Conservation (phyloP, 1,284 basidiomycete genomes). For the Marasmius oreades region DNA sequence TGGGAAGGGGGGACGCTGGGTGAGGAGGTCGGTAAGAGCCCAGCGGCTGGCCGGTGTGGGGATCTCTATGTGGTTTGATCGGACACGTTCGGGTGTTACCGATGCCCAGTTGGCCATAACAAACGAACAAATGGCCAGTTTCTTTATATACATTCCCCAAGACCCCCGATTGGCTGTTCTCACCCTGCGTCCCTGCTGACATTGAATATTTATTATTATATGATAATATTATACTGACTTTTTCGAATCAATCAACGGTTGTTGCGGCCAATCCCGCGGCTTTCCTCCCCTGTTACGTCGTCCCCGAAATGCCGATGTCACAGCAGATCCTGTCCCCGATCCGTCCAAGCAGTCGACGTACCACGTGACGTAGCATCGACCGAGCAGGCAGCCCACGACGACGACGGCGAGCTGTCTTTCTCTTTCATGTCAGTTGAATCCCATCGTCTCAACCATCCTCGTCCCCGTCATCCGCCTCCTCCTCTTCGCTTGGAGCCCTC, state of each 20-base stretch:
- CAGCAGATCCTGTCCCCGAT: too few species aligned
- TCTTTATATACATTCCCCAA: conserved; percentile 15
- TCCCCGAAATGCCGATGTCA: too few species aligned
- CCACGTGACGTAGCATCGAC: background rate
- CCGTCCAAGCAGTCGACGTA: too few species aligned
- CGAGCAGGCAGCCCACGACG: background rate
- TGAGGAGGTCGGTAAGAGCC: conserved; percentile 44
- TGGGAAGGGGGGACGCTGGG: conserved; percentile 32
- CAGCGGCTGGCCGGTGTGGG: conserved; percentile 27
- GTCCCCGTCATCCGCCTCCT: conserved; percentile 59
- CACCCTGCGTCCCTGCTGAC: background rate
- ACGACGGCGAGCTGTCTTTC: too few species aligned
- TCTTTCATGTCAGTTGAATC: conserved; percentile 58
- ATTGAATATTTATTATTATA: too few species aligned
- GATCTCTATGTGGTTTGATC: conserved; percentile 38
- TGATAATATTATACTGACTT: background rate
- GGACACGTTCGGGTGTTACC: conserved; percentile 43
- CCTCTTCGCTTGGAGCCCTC: conserved; percentile 54
- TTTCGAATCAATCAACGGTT: background rate
- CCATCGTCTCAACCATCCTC: conserved; percentile 62
- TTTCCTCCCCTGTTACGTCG: background rate
- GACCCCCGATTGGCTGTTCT: conserved; percentile 30
- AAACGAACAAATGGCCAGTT: background rate
- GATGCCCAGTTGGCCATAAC: conserved; percentile 13
- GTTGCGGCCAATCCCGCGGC: background rate